phyloP scores from a whole-genome alignment of 257 asterid species.

The Plantago ovata region DNA sequence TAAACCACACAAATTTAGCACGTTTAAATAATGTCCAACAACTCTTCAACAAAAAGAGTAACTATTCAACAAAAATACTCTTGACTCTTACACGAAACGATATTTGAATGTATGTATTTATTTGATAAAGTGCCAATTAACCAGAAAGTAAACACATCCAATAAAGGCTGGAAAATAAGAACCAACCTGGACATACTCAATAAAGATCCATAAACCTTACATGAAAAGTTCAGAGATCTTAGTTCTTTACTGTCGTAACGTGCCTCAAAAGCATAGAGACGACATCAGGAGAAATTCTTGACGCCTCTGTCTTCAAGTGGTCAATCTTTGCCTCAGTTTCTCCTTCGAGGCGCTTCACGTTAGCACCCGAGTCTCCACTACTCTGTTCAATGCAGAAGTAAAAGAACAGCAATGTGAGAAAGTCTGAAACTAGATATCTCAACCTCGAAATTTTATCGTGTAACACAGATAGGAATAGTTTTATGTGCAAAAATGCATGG shows the following conservation, averaged over 20 bases:
- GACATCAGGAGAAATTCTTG: slow-evolving; percentile 67
- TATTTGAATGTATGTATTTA: slow-evolving; percentile 6
- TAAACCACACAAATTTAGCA: too few relatives aligned
- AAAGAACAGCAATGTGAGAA: neutral
- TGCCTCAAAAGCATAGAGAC: slow-evolving; percentile 89
- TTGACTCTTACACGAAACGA: too few relatives aligned
- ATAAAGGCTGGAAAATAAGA: neutral
- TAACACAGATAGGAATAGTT: too few relatives aligned
- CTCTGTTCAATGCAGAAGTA: neutral
- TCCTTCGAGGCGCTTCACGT: slow-evolving; percentile 14
- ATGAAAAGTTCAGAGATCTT: slow-evolving; percentile 17
- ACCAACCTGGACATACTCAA: neutral
- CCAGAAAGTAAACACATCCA: neutral
- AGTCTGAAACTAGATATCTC: neutral
- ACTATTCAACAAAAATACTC: too few relatives aligned
- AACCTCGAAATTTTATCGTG: neutral
- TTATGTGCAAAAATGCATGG: too few relatives aligned
- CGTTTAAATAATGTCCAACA: too few relatives aligned
- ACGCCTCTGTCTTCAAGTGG: slow-evolving; percentile 35
- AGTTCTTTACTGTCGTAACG: slow-evolving; percentile 78
- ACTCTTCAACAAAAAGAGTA: too few relatives aligned
- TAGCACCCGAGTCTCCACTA: slow-evolving; percentile 15
- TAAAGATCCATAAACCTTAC: neutral
- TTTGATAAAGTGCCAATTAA: slow-evolving; percentile 1
- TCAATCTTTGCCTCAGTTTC: slow-evolving; percentile 9